Percentiles rank a stretch among this genome's conserved stretches.
These are phyloP conservation scores for Lolium perenne DNA, from an alignment of 176 grass and related monocot genomes.

Conservation along the genomic window DNA sequence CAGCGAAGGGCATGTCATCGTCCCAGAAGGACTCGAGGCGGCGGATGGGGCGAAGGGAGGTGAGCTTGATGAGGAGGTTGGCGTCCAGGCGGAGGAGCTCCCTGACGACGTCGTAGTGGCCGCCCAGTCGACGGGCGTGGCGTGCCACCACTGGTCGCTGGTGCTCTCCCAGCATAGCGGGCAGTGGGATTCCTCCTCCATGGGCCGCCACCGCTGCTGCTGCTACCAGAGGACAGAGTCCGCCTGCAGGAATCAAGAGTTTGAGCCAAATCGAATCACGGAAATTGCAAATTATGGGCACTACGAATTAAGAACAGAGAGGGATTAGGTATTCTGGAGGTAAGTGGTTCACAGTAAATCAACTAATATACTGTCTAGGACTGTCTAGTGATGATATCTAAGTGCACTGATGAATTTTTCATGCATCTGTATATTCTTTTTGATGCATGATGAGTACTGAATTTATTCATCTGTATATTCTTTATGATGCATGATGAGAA, in stretches of 20 bases:
- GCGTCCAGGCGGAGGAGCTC: slow-evolving; percentile 84
- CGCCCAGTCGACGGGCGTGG: slow-evolving; percentile 86
- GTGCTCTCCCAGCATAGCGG: slow-evolving; percentile 96
- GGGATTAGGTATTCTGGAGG: no score
- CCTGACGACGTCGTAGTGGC: slow-evolving; percentile 87
- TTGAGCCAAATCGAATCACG: neutral
- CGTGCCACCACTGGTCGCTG: slow-evolving; percentile 96
- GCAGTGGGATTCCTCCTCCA: slow-evolving; percentile 50
- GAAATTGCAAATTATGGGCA: neutral
- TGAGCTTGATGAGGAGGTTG: slow-evolving; percentile 94
- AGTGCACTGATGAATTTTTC: no score
- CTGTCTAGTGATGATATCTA: no score
- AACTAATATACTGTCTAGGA: no score
- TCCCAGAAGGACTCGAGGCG: slow-evolving; percentile 94
- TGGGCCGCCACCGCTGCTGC: neutral
- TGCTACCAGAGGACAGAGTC: neutral
- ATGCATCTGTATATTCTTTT: no score
- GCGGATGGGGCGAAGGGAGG: slow-evolving; percentile 83
- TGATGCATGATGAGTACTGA: no score
- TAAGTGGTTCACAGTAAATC: no score
- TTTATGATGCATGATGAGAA: no score
- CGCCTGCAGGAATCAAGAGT: neutral
- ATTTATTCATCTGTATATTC: no score
- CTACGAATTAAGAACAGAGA: no score
- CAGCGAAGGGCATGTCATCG: slow-evolving; percentile 62